A percentile compares a stretch with the other conserved stretches of the same genome.
These are phyloP conservation scores for Prototheca cutis DNA, from an alignment of 163 green algal species.

Conservation along the genomic window DNA sequence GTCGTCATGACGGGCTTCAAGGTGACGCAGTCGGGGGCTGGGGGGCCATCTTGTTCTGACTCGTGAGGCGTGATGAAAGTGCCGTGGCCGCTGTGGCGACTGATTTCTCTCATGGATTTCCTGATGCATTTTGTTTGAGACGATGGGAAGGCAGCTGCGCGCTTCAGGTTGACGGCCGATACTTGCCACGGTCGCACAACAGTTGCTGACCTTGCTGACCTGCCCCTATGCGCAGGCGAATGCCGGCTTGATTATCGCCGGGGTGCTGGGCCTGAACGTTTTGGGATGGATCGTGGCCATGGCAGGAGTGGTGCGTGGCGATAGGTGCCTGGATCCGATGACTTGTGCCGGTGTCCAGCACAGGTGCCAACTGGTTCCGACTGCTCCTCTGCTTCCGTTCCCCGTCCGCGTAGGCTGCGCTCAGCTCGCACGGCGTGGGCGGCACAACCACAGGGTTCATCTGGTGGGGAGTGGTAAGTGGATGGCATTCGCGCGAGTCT, in stretches of 20 bases:
- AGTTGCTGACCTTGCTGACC: too few relatives aligned
- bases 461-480: constrained; percentile 1
- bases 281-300: not conserved
- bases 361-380: not conserved
- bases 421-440: not conserved
- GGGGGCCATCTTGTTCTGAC: too few relatives aligned
- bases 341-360: not conserved
- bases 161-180: too few relatives aligned
- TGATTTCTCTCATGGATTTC: too few relatives aligned
- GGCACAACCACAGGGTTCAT: not conserved
- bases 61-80: too few relatives aligned
- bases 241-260: not conserved
- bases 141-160: too few relatives aligned
- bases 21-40: too few relatives aligned
- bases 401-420: not conserved
- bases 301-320: not conserved
- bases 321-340: not conserved
- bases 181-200: too few relatives aligned
- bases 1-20: too few relatives aligned
- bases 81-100: too few relatives aligned
- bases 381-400: not conserved
- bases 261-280: not conserved
- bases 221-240: too few relatives aligned
- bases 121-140: not conserved
- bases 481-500: too few relatives aligned